Conservation (phyloP, 2,329 filamentous ascomycete genomes). For the Stagonosporopsis tanaceti region DNA sequence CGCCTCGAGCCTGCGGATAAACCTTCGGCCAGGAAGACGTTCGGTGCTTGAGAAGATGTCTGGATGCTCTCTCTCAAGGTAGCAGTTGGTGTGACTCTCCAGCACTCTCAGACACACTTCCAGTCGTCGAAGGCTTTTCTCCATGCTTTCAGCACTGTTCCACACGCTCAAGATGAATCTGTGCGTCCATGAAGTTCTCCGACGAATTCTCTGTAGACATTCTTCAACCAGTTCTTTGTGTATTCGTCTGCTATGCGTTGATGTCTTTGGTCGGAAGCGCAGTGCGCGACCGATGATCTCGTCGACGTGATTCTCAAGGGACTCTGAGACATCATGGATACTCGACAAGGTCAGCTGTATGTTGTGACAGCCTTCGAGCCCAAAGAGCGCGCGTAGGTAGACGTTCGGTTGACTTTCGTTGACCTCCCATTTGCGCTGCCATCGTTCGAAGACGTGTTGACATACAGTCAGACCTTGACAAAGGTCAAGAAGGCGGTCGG, state of each 20-base stretch:
- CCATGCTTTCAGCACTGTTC: conserved; percentile 27
- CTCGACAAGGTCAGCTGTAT: conserved; percentile 17
- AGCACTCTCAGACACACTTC: conserved; percentile 27
- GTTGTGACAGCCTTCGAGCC: conserved; percentile 28
- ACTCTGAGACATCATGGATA: conserved; percentile 20
- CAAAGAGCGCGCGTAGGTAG: conserved; percentile 36
- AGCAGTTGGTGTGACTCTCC: conserved; percentile 34
- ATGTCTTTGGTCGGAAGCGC: conserved; percentile 12
- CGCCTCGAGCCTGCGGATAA: conserved; percentile 28
- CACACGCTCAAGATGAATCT: conserved; percentile 34
- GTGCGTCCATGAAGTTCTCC: conserved; percentile 28
- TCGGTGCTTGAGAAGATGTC: conserved; percentile 32
- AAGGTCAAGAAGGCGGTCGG: conserved; percentile 35
- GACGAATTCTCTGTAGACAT: conserved; percentile 28
- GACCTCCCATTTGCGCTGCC: conserved; percentile 36
- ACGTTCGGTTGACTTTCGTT: conserved; percentile 26
- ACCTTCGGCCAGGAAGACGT: conserved; percentile 32
- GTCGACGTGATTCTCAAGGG: conserved; percentile 27
- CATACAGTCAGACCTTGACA: conserved; percentile 27
- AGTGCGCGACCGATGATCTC: conserved; percentile 30
- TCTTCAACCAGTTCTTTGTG: conserved; percentile 27
- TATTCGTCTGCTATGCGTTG: conserved; percentile 3
- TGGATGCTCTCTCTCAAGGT: conserved; percentile 36
- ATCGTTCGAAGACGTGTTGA: conserved; percentile 31
- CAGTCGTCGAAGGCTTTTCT: conserved; percentile 28